phyloP scores from a whole-genome alignment of 2,329 filamentous ascomycete species.

The Diaporthe caulivora region DNA sequence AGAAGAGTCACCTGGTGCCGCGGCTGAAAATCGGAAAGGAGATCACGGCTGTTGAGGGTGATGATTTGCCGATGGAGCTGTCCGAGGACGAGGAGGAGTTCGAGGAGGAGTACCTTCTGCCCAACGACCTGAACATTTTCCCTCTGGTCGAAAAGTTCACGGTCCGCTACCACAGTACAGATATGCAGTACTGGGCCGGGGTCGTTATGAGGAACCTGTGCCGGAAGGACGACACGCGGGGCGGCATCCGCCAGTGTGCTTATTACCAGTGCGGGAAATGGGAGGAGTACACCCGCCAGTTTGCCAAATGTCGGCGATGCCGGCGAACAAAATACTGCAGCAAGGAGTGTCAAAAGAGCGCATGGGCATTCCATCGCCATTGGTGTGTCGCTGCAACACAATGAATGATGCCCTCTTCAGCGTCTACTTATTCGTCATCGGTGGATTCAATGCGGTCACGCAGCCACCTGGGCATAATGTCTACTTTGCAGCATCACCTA shows the following conservation, averaged over 20 bases:
- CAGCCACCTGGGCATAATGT: slow-evolving; percentile 37
- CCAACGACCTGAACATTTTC: slow-evolving; percentile 98
- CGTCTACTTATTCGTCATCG: slow-evolving; percentile 26
- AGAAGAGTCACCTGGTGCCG: slow-evolving; percentile 92
- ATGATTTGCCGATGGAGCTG: slow-evolving; percentile 60
- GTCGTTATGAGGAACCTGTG: slow-evolving; percentile 99
- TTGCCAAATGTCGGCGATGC: slow-evolving; percentile 97
- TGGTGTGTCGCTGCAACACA: slow-evolving; percentile 88
- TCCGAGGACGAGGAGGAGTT: slow-evolving; percentile 70
- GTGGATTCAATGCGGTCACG: slow-evolving; percentile 14
- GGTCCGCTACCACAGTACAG: slow-evolving; percentile 90
- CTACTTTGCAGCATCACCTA: slow-evolving; percentile 37
- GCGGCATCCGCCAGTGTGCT: slow-evolving; percentile 95
- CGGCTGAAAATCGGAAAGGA: slow-evolving; percentile 91
- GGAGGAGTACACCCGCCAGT: slow-evolving; percentile 96
- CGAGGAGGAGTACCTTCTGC: slow-evolving; percentile 88
- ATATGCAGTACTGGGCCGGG: slow-evolving; percentile 99
- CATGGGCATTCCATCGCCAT: slow-evolving; percentile 97
- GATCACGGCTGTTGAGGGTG: slow-evolving; percentile 82
- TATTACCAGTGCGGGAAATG: slow-evolving; percentile 99
- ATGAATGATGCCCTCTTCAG: slow-evolving; percentile 49
- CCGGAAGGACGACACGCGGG: slow-evolving; percentile 94
- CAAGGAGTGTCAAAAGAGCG: slow-evolving; percentile 99
- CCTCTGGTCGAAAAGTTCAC: slow-evolving; percentile 98
- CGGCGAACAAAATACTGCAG: slow-evolving; percentile 98